Base-by-base conservation (phyloP, 768 basidiomycete species). In the Lactarius pseudohatsudake region DNA sequence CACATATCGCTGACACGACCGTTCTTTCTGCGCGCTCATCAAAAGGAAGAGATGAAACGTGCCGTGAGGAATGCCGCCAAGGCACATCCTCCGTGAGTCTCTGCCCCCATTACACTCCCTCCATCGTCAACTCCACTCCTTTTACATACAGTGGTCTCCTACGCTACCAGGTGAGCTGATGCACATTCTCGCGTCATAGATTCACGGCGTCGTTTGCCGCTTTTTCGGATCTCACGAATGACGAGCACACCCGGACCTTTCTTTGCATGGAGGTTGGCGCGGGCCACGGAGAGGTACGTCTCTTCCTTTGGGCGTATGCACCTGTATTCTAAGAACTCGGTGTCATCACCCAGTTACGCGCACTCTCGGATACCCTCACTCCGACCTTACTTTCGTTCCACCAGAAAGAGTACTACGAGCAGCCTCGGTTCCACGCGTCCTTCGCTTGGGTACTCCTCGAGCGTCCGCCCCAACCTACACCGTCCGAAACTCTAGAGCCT, bases 1-100 rank as follows among this genome's bases (percentile, higher is more conserved):
- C 96, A 97, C 72, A 79, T 98, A 50, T 96, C 94, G 1, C 79
- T 98, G 15, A 90, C 94, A 0, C 84, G 92, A 4, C 93, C 94
- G 11, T 82, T 90, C 34, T 94, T 85, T 72, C 77, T 97, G 36
- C 86, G 90, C 22, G 82, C 88, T 2, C 87, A 94, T 74, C 94
- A 97, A 75, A 80, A 86, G 64, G 86, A 91, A 40, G 87, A 87
- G 3, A 78, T 96, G 45, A 89, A 86, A 69, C 79, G 78, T 36
- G 84, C 85, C 0, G 81, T 94, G 32, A 86, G 81, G 70, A 72
- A 74, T 16, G 72, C 85, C 10, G 86, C 87, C 65, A 81, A 77
- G 64, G 74, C 73, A 4, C 79, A 78, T 70, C 70, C 74, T 58
- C 75, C 81, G 90, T 86, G 75, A 73, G 82, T 80, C 55, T 60